phyloP scores from a whole-genome alignment of 208 protist species.

The Blastocrithidia nonstop region DNA sequence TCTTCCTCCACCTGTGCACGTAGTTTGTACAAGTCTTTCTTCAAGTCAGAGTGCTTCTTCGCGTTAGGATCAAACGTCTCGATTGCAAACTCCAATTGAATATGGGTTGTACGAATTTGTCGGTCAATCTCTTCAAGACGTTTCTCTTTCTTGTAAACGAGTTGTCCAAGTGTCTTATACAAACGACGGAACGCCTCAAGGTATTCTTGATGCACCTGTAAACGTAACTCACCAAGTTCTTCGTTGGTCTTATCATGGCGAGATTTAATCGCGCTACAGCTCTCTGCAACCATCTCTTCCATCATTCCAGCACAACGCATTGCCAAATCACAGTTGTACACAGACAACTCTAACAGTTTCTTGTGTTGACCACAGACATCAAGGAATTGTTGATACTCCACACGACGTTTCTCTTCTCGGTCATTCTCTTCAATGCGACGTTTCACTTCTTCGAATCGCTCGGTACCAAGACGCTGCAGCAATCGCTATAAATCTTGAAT shows the following conservation, averaged over 20 bases:
- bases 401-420: constrained; percentile 47
- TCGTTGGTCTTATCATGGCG: constrained; percentile 52
- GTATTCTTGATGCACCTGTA: constrained; percentile 58
- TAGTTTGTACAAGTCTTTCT: constrained; percentile 28
- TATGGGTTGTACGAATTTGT: constrained; percentile 37
- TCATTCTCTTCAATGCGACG: constrained; percentile 65
- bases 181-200: constrained; percentile 46
- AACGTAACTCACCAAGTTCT: constrained; percentile 28
- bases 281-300: constrained; percentile 58
- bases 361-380: constrained; percentile 54
- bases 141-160: constrained; percentile 67
- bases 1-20: constrained; percentile 46
- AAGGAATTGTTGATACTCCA: constrained; percentile 72
- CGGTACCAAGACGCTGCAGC: constrained; percentile 53
- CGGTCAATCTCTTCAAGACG: constrained; percentile 34
- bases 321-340: constrained; percentile 53
- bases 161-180: constrained; percentile 64
- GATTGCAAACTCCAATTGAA: constrained; percentile 55
- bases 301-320: constrained; percentile 39
- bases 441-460: constrained; percentile 68
- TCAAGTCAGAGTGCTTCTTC: constrained; percentile 46
- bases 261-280: constrained; percentile 54
- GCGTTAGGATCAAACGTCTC: constrained; percentile 65
- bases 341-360: constrained; percentile 51
- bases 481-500: constrained; percentile 56